A percentile compares a stretch with the other conserved stretches of the same genome.
Evolutionary conservation across 2,329 filamentous ascomycete genomes (phyloP).

Genomic region (Aspergillus sergii): DNA sequence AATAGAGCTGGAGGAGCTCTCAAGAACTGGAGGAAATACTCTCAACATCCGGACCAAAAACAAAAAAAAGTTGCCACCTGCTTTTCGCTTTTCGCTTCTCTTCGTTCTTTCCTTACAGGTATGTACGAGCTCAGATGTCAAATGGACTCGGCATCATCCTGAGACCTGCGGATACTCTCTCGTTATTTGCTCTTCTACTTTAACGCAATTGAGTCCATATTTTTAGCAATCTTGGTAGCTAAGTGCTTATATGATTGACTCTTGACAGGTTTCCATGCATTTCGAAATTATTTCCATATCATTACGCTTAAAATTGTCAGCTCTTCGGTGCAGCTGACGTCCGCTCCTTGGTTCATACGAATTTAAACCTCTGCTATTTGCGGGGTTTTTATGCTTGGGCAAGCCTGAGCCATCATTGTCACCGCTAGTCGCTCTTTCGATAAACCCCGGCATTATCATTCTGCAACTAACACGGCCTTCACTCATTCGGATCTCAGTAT

Average conservation of each 20-base stretch:
- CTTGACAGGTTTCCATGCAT: conserved; percentile 13
- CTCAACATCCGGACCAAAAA: background rate
- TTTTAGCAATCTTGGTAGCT: background rate
- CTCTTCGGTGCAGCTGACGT: conserved; percentile 23
- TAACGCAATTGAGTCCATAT: background rate
- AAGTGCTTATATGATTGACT: background rate
- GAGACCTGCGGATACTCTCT: background rate
- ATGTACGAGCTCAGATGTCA: background rate
- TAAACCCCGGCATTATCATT: background rate
- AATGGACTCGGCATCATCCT: background rate
- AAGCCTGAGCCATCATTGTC: background rate
- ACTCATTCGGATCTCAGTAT: conserved; percentile 3
- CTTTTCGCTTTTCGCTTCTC: conserved; percentile 3
- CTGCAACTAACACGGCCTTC: background rate
- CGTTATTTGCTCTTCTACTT: background rate
- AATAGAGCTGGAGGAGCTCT: conserved; percentile 5
- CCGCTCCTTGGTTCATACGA: conserved; percentile 24
- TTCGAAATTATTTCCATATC: conserved; percentile 10
- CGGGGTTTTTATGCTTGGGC: background rate
- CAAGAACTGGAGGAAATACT: background rate
- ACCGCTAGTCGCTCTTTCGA: conserved; percentile 14
- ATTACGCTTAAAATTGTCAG: conserved; percentile 17
- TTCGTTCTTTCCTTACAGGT: conserved; percentile 10
- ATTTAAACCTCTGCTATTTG: background rate
- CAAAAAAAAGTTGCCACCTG: background rate